A percentile compares a stretch with the other conserved stretches of the same genome.
Evolutionary conservation across 495 filamentous ascomycete genomes (phyloP).

Genomic region (Hypoxylon subgilvum): DNA sequence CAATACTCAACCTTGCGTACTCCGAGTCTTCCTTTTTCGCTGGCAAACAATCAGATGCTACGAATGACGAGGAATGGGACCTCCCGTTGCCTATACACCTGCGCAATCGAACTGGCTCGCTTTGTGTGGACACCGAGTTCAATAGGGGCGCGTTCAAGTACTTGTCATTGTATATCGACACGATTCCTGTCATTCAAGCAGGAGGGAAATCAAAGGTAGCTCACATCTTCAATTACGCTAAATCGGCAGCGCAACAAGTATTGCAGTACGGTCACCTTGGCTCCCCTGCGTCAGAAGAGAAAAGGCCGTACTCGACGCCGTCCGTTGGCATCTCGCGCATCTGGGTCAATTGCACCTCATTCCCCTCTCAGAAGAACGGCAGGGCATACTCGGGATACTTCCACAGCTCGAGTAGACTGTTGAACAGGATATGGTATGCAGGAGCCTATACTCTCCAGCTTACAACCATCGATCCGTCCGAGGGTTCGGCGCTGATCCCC

Average conservation of each 20-base stretch:
- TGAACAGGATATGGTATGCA: constrained; percentile 68
- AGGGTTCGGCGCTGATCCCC: constrained; percentile 56
- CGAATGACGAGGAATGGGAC: constrained; percentile 42
- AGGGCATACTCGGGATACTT: constrained; percentile 59
- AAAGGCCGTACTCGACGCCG: constrained; percentile 20
- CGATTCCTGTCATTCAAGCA: neutral
- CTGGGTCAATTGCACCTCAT: constrained; percentile 48
- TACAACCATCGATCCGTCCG: constrained; percentile 57
- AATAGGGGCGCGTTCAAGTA: constrained; percentile 49
- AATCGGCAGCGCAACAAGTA: constrained; percentile 25
- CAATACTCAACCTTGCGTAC: constrained; percentile 43
- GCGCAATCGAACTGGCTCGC: constrained; percentile 33
- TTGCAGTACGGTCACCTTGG: constrained; percentile 9
- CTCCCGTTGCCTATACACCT: constrained; percentile 42
- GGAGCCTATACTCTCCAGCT: constrained; percentile 67
- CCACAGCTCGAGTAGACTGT: constrained; percentile 50
- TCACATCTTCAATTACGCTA: neutral
- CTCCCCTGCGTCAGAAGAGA: neutral
- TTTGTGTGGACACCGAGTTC: constrained; percentile 44
- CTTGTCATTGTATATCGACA: constrained; percentile 41
- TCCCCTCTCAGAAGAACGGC: constrained; percentile 44
- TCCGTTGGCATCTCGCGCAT: constrained; percentile 36
- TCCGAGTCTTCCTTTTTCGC: constrained; percentile 48
- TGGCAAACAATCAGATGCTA: constrained; percentile 42
- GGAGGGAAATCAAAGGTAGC: neutral